phyloP scores from a whole-genome alignment of 179 eudicot genomes.

The Amaranthus tricolor region DNA sequence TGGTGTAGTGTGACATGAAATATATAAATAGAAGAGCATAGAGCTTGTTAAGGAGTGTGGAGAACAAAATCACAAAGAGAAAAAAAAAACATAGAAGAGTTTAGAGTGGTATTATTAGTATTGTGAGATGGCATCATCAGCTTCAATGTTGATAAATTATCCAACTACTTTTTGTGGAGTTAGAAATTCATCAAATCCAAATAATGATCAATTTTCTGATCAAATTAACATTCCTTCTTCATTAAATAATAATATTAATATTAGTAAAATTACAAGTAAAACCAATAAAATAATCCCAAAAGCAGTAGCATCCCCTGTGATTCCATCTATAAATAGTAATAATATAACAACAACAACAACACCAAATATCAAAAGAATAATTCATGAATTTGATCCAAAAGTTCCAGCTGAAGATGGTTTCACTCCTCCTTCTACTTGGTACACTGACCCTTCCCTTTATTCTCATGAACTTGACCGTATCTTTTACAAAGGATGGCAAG shows the following conservation, averaged over 20 bases:
- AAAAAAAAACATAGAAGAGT: too few relatives aligned
- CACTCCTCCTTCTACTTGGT: conserved; percentile 91
- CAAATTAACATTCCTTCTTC: background rate
- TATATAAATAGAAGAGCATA: too few relatives aligned
- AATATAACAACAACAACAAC: background rate
- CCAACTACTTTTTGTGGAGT: background rate
- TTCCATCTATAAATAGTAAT: background rate
- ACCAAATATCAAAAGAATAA: conserved; percentile 16
- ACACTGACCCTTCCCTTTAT: conserved; percentile 63
- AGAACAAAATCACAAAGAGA: too few relatives aligned
- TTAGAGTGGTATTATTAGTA: too few relatives aligned
- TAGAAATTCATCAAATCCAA: background rate
- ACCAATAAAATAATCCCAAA: background rate
- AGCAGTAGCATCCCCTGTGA: conserved; percentile 1
- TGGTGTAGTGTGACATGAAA: too few relatives aligned
- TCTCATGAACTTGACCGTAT: conserved; percentile 65
- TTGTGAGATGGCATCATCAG: too few relatives aligned
- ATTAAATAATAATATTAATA: background rate
- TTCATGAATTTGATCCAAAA: conserved; percentile 58
- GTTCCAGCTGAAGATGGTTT: conserved; percentile 64
- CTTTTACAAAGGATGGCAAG: conserved; percentile 87
- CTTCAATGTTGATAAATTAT: conserved; percentile 14
- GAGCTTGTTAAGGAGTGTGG: too few relatives aligned
- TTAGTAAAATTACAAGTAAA: background rate
- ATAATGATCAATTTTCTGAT: background rate